These are phyloP conservation scores for Botrytis medusae DNA, from an alignment of 2,329 filamentous ascomycete species.

Conservation along the genomic window DNA sequence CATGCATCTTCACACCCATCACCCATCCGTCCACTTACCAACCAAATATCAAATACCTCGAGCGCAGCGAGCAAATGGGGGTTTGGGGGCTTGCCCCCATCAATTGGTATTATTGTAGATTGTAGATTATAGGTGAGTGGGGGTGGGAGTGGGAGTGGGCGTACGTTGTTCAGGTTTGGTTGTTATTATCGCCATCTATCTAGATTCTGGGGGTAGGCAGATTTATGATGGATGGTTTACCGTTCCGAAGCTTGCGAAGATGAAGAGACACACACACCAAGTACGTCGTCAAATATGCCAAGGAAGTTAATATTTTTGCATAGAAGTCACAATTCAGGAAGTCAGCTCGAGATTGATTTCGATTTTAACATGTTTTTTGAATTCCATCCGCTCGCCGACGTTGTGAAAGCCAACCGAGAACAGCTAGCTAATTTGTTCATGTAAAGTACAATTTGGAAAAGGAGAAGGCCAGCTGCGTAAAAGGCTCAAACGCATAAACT, in stretches of 20 bases:
- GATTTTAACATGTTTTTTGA: background rate
- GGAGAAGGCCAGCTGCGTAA: slow-evolving; percentile 9
- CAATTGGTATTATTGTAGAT: background rate
- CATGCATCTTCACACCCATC: too few species aligned
- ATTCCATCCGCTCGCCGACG: background rate
- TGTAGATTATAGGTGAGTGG: background rate
- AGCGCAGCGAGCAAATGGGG: background rate
- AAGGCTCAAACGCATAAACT: slow-evolving; percentile 5
- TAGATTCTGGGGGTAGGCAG: background rate
- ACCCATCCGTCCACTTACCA: too few species aligned
- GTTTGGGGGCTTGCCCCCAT: background rate
- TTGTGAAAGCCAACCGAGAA: background rate
- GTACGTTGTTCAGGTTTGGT: too few species aligned
- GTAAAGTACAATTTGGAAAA: slow-evolving; percentile 15
- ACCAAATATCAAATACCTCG: background rate
- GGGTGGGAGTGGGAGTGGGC: too few species aligned
- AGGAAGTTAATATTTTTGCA: too few species aligned
- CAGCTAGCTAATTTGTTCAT: slow-evolving; percentile 1
- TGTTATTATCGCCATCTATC: too few species aligned
- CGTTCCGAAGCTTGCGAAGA: background rate
- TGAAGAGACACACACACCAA: background rate
- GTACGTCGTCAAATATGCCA: background rate
- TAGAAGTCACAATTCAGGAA: background rate
- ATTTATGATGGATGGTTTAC: background rate
- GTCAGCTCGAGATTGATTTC: background rate